Evolutionary conservation across 495 filamentous ascomycete species (phyloP).

Genomic region (Aspergillus conjunctus): DNA sequence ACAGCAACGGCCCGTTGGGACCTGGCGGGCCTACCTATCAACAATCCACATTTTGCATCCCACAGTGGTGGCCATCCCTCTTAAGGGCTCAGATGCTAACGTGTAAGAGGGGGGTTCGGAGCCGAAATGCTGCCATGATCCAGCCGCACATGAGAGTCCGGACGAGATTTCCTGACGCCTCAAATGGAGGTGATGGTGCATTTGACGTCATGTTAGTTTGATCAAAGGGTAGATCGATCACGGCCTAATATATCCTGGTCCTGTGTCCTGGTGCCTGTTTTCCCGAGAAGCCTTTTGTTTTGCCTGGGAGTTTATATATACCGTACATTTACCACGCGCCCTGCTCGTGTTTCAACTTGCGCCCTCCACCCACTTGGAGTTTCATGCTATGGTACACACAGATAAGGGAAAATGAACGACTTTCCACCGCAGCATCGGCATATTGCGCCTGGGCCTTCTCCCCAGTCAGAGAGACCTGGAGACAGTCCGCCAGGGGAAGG

Average conservation of each 20-base stretch:
- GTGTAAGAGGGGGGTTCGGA: not conserved
- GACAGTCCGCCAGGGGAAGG: slow-evolving; percentile 27
- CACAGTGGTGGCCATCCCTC: not conserved
- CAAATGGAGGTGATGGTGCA: slow-evolving; percentile 13
- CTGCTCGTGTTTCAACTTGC: too few relatives aligned
- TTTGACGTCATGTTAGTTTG: slow-evolving; percentile 17
- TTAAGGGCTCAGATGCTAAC: not conserved
- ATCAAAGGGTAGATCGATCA: not conserved
- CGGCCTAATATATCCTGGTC: not conserved
- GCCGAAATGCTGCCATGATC: not conserved
- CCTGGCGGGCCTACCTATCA: not conserved
- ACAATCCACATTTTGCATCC: not conserved
- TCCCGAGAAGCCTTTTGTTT: too few relatives aligned
- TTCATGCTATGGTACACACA: not conserved
- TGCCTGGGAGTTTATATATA: too few relatives aligned
- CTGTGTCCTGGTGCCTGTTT: not conserved
- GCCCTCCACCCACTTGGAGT: too few relatives aligned
- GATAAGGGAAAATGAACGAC: slow-evolving; percentile 27
- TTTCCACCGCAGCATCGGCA: slow-evolving; percentile 26
- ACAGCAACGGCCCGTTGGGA: too few relatives aligned
- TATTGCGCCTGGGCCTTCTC: slow-evolving; percentile 35
- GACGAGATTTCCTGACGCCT: slow-evolving; percentile 21
- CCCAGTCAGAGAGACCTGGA: slow-evolving; percentile 23
- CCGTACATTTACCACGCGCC: too few relatives aligned
- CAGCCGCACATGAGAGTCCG: slow-evolving; percentile 2